Conservation (phyloP, 1,284 basidiomycete species). For the Bondarzewia mesenterica region DNA sequence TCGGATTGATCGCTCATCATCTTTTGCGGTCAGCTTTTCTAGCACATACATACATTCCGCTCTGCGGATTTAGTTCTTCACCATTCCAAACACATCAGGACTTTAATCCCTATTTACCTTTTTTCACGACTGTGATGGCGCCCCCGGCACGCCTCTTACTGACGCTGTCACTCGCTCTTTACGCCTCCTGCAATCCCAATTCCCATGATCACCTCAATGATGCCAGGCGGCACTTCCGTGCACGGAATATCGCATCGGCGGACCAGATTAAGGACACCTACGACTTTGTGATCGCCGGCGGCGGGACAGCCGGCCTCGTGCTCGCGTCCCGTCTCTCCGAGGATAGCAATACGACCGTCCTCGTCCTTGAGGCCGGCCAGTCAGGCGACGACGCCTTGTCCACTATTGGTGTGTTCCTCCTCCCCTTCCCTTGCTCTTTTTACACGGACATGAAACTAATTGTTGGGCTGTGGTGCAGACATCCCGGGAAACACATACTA, state of each 20-base stretch:
- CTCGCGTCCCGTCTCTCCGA: conserved; percentile 60
- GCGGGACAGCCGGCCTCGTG: conserved; percentile 64
- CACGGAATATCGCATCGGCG: neutral
- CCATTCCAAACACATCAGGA: neutral
- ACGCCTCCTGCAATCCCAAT: neutral
- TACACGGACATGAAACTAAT: conserved; percentile 13
- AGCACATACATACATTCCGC: neutral
- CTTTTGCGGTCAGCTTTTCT: too few species aligned
- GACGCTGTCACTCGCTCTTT: neutral
- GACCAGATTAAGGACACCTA: conserved; percentile 19
- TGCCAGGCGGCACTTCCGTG: neutral
- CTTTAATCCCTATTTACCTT: neutral
- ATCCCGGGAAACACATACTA: conserved; percentile 46
- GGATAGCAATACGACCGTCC: conserved; percentile 42
- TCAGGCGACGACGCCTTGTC: conserved; percentile 41
- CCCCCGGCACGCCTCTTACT: neutral
- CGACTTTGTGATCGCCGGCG: conserved; percentile 58
- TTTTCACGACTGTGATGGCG: neutral
- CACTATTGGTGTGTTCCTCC: conserved; percentile 26
- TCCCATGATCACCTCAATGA: neutral
- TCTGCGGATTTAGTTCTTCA: neutral
- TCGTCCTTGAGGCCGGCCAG: conserved; percentile 57
- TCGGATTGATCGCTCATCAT: too few species aligned
- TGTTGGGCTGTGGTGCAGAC: too few species aligned
- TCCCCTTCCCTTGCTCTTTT: neutral